Conservation (phyloP, 2,329 filamentous ascomycete species). For the Tricladium varicosporioides region DNA sequence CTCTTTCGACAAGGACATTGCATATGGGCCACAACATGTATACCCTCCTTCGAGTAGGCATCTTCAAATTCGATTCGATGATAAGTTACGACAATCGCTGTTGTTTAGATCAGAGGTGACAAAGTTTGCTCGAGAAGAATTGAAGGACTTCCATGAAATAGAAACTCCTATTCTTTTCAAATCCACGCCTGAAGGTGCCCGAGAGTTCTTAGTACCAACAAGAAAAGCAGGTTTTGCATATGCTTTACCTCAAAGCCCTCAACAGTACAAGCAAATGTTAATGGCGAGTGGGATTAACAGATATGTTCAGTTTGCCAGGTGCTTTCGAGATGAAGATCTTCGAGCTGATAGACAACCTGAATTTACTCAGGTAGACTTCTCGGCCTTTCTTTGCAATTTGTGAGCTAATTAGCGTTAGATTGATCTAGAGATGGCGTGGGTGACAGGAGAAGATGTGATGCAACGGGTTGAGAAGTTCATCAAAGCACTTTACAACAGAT, state of each 20-base stretch:
- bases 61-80: conserved; percentile 78
- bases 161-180: conserved; percentile 97
- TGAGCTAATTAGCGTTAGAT: conserved; percentile 51
- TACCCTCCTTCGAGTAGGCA: conserved; percentile 77
- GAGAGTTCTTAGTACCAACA: conserved; percentile 92
- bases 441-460: conserved; percentile 70
- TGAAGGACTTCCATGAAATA: conserved; percentile 50
- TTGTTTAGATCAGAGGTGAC: conserved; percentile 62
- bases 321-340: conserved; percentile 93
- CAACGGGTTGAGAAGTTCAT: conserved; percentile 30
- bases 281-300: conserved; percentile 83
- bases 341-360: conserved; percentile 92
- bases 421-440: conserved; percentile 92
- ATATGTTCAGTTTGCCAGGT: conserved; percentile 92
- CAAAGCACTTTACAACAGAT: conserved; percentile 23
- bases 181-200: conserved; percentile 91
- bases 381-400: neutral
- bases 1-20: conserved; percentile 70
- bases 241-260: conserved; percentile 90
- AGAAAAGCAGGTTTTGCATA: conserved; percentile 75
- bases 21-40: conserved; percentile 67
- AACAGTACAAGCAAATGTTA: conserved; percentile 97
- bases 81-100: conserved; percentile 64
- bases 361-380: conserved; percentile 73
- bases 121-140: conserved; percentile 45